Base-by-base conservation (phyloP, 2,329 filamentous ascomycete genomes). In the Tolypocladium tropicale region DNA sequence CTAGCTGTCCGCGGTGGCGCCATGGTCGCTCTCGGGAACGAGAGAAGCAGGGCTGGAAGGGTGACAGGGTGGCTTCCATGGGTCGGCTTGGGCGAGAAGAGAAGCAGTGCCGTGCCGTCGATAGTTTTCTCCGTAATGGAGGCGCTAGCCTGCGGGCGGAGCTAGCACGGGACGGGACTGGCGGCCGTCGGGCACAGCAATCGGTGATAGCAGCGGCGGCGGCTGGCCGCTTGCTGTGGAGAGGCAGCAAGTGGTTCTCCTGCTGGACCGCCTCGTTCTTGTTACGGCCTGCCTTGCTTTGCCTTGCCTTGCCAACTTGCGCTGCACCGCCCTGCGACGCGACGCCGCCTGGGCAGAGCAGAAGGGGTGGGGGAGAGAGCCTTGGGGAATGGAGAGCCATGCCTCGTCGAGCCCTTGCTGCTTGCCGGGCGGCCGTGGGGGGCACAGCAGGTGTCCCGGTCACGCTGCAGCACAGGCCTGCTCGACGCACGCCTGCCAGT, bases 151-250 rank as follows among this genome's bases (percentile, higher is more conserved):
- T n/a, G 34, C 36, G 16, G 52, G 25, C 14, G 23, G 34, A 6
- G 34, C 34, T 16, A 16, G 28, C 52, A 53, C 37, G 39, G n/a
- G 52, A 9, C 28, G 52, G 37, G 52, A 21, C 52, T 30, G 53
- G 43, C 33, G 32, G 33, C 21, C 54, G 54, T 52, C 54, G 49
- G 54, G 39, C 39, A 53, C 48, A 32, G 54, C 54, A 16, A 23
- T 55, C 54, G 54, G 54, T 18, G 36, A 52, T 55, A 55, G 12
- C 53, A 41, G 53, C 33, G 46, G 28, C 46, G 53, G n/a, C n/a
- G n/a, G n/a, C n/a, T n/a, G n/a, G n/a, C n/a, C n/a, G n/a, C n/a
- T n/a, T n/a, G n/a, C n/a, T n/a, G n/a, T n/a, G n/a, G n/a, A n/a
- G n/a, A n/a, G n/a, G n/a, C n/a, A n/a, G n/a, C n/a, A n/a, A n/a